These are phyloP conservation scores for Wickerhamomyces hampshirensis DNA, from an alignment of 805 yeast genomes.

Conservation along the genomic window DNA sequence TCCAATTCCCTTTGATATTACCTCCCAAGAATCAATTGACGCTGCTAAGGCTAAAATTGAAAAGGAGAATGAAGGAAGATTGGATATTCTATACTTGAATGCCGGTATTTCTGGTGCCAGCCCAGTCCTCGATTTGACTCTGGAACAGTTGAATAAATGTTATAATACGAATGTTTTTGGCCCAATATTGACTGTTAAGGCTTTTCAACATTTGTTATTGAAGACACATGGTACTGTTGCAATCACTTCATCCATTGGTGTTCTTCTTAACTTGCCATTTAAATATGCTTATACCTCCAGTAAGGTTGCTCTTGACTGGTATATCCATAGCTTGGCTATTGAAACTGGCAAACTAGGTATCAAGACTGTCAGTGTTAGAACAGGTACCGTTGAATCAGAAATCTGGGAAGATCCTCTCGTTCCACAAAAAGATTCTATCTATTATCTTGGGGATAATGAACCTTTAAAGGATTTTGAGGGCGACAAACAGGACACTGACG, in stretches of 20 bases:
- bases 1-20: conserved; percentile 32
- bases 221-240: conserved; percentile 31
- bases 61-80: conserved; percentile 27
- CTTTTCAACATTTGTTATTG: conserved; percentile 29
- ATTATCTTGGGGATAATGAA: conserved; percentile 11
- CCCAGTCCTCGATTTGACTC: conserved; percentile 32
- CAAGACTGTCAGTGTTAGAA: conserved; percentile 32
- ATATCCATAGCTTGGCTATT: conserved; percentile 29
- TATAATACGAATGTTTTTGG: conserved; percentile 36
- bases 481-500: no score
- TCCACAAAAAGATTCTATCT: conserved; percentile 12
- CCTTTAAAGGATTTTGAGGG: no score
- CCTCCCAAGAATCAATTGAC: conserved; percentile 26
- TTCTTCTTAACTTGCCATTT: conserved; percentile 31
- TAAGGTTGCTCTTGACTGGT: conserved; percentile 36
- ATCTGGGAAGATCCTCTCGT: conserved; percentile 16
- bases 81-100: conserved; percentile 37
- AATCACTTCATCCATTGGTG: conserved; percentile 34
- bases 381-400: conserved; percentile 37
- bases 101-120: conserved; percentile 29
- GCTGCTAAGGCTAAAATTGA: conserved; percentile 23
- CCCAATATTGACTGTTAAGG: conserved; percentile 31
- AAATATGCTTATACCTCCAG: conserved; percentile 30
- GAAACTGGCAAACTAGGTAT: conserved; percentile 37
- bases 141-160: conserved; percentile 16